Evolutionary conservation across 257 asterid species (phyloP), one percentile per base, ranked within the genome.

Genomic region (Vinca minor): DNA sequence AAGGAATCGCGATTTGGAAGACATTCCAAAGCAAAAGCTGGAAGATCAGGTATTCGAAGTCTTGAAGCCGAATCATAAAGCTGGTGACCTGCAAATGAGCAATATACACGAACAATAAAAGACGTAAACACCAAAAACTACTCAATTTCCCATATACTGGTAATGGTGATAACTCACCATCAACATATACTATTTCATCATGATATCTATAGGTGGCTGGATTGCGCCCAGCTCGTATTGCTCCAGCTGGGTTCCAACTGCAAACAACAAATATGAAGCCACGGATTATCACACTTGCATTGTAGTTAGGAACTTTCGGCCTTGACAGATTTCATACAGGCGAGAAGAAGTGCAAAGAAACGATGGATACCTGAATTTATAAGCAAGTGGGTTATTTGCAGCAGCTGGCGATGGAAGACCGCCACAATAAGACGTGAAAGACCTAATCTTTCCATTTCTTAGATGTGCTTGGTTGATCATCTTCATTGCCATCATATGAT

Each of bases 401-500:
- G 96, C 95, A 67, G 81, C 87, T 15, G 96, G 98, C 49, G 98
- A 82, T 64, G 98, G 98, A 62, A 92, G 95, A 64, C 96, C 98
- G 31, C 96, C 98, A 54, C 96, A 92, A 57, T 89, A 92, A 68
- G 98, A 92, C 79, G 74, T 68, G 69, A 92, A 92, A 50, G 98
- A 89, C 83, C 76, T 92, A 64, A 92, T 85, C 85, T 69, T 89
- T 45, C 98, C 98, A 39, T 89, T 88, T 70, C 83, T 78, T 52
- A 12, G 53, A n/a, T 75, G 96, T 60, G 98, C 95, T 78, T 85
- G 73, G 68, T 89, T 59, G 70, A 92, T 87, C 91, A 92, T 89
- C 83, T 89, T 92, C 98, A 92, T 92, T 44, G 98, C 96, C 96
- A 92, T 83, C 98, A 92, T 87, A 77, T 92, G 98, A 67, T 92